Percentiles rank a stretch among this genome's conserved stretches.
Conservation (phyloP, 345 rosid genomes). For the Citrus unshiu region DNA sequence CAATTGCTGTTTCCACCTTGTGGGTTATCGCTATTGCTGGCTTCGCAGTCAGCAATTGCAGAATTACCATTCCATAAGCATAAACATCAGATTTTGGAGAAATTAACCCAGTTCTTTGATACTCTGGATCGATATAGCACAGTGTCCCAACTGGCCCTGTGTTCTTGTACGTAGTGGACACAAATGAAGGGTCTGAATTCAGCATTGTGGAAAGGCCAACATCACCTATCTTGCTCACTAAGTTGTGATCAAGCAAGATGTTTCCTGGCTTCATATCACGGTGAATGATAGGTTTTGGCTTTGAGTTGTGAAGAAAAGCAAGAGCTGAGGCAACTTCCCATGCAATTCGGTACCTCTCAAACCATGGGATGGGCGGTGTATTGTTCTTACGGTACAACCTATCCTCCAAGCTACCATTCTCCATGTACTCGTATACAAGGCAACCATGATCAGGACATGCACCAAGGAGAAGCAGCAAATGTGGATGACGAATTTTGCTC, state of each 20-base stretch:
- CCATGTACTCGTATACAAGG: slow-evolving; percentile 82
- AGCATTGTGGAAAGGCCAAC: slow-evolving; percentile 79
- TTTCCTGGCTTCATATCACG: slow-evolving; percentile 93
- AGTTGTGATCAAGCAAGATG: slow-evolving; percentile 73
- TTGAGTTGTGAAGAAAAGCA: slow-evolving; percentile 71
- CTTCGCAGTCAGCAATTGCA: slow-evolving; percentile 77
- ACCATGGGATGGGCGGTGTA: slow-evolving; percentile 75
- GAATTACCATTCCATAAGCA: slow-evolving; percentile 75
- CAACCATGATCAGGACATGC: slow-evolving; percentile 77
- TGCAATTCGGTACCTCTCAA: slow-evolving; percentile 64
- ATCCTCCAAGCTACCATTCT: slow-evolving; percentile 82
- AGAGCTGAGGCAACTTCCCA: slow-evolving; percentile 92
- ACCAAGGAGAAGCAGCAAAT: slow-evolving; percentile 88
- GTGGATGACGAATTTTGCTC: slow-evolving; percentile 82
- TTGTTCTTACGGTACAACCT: slow-evolving; percentile 44
- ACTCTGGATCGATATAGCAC: slow-evolving; percentile 89
- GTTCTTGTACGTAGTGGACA: slow-evolving; percentile 39
- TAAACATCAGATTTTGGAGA: slow-evolving; percentile 78
- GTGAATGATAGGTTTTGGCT: slow-evolving; percentile 72
- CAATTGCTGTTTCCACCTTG: slow-evolving; percentile 57
- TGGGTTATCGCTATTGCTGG: slow-evolving; percentile 70
- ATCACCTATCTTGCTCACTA: slow-evolving; percentile 89
- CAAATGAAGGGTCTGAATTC: slow-evolving; percentile 27
- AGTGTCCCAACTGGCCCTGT: slow-evolving; percentile 77
- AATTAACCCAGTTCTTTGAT: slow-evolving; percentile 75